Evolutionary conservation across 805 yeast species (phyloP).

Genomic region (Ogataea philodendri): DNA sequence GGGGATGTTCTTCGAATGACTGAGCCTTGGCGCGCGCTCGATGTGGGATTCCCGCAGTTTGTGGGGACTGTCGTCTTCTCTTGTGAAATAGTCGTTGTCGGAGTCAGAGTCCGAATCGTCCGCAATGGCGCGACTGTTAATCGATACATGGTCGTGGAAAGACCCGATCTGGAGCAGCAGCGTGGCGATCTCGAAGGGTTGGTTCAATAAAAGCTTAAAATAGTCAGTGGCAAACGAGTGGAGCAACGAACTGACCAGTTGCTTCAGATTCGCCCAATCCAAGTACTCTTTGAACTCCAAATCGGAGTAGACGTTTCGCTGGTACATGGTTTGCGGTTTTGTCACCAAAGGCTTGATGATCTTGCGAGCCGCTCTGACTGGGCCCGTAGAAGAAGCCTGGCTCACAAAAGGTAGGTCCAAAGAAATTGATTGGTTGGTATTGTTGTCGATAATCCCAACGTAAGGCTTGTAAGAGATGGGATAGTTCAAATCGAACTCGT

Average conservation of each 20-base stretch:
- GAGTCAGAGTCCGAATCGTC: constrained; percentile 41
- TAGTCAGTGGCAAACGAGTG: constrained; percentile 68
- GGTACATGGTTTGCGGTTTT: constrained; percentile 20
- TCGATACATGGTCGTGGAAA: constrained; percentile 36
- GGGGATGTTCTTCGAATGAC: constrained; percentile 17
- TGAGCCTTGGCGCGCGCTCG: constrained; percentile 24
- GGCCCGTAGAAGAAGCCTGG: constrained; percentile 11
- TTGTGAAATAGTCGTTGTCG: constrained; percentile 25
- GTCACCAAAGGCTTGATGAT: constrained; percentile 24
- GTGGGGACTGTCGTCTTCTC: constrained; percentile 24
- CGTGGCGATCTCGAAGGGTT: constrained; percentile 85
- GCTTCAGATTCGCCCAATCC: constrained; percentile 56
- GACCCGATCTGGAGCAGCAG: constrained; percentile 78
- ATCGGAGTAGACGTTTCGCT: constrained; percentile 47
- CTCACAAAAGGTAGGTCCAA: constrained; percentile 31
- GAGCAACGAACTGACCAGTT: constrained; percentile 53
- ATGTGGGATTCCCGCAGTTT: constrained; percentile 29
- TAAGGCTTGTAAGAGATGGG: constrained; percentile 35
- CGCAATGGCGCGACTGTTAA: constrained; percentile 14
- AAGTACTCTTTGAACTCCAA: constrained; percentile 66
- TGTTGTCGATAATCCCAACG: constrained; percentile 36
- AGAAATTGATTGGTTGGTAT: constrained; percentile 35
- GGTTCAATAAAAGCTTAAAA: constrained; percentile 64
- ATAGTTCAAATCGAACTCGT: constrained; percentile 35
- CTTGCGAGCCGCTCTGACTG: constrained; percentile 18